phyloP scores from a whole-genome alignment of 2,329 filamentous ascomycete genomes.

The Cercospora sp. region DNA sequence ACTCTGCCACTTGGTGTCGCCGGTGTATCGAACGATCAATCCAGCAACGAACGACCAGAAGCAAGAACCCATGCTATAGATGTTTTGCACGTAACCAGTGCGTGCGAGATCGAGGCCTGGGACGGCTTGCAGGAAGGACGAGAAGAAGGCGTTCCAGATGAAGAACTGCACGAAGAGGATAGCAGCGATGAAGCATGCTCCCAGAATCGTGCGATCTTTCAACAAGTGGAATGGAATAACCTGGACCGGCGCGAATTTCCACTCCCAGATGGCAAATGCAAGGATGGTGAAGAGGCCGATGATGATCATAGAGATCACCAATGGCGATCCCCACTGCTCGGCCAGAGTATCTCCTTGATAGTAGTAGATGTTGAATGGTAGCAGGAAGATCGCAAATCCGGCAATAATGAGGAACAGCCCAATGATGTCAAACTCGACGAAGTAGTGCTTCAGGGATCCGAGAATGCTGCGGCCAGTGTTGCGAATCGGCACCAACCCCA shows the following conservation, averaged over 20 bases:
- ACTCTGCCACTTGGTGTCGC: slow-evolving; percentile 51
- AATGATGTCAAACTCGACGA: slow-evolving; percentile 34
- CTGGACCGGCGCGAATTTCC: slow-evolving; percentile 55
- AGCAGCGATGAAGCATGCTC: slow-evolving; percentile 43
- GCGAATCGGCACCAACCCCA: slow-evolving; percentile 27
- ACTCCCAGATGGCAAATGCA: slow-evolving; percentile 59
- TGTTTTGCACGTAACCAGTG: slow-evolving; percentile 31
- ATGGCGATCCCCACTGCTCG: slow-evolving; percentile 40
- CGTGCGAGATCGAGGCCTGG: slow-evolving; percentile 41
- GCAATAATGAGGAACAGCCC: slow-evolving; percentile 35
- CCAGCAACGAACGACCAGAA: slow-evolving; percentile 48
- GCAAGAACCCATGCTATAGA: slow-evolving; percentile 41
- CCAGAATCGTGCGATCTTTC: slow-evolving; percentile 52
- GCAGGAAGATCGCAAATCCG: slow-evolving; percentile 65
- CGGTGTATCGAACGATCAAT: slow-evolving; percentile 47
- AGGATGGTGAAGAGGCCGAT: slow-evolving; percentile 33
- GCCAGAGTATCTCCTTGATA: slow-evolving; percentile 32
- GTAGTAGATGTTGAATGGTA: slow-evolving; percentile 61
- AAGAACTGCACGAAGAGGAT: slow-evolving; percentile 51
- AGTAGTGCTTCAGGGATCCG: slow-evolving; percentile 30
- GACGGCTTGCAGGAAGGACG: slow-evolving; percentile 50
- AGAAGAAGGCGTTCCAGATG: slow-evolving; percentile 44
- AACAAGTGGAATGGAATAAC: slow-evolving; percentile 58
- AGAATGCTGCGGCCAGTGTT: slow-evolving; percentile 25
- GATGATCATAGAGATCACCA: slow-evolving; percentile 42